Percentiles rank a stretch among this genome's conserved stretches.
Conservation (phyloP, 129 eudicot species). For the Deinandra increscens region DNA sequence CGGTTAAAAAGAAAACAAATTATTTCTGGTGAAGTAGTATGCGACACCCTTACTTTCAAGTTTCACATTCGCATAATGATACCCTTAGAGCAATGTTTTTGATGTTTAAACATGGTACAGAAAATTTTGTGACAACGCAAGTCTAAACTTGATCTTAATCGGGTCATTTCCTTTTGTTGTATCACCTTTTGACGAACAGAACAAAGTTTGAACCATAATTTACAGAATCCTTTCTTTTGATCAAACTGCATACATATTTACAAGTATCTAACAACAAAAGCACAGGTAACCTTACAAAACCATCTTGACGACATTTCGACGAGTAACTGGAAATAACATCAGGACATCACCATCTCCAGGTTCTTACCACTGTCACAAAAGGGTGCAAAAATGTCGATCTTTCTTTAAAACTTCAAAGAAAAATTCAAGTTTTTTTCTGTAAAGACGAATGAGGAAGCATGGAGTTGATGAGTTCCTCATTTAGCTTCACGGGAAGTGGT, state of each 20-base stretch:
- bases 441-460: slow-evolving; percentile 63
- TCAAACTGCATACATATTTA: slow-evolving; percentile 30
- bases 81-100: no score
- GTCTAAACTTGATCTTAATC: no score
- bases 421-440: slow-evolving; percentile 47
- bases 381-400: not conserved
- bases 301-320: slow-evolving; percentile 22
- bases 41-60: no score
- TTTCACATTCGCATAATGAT: no score
- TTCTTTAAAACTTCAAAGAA: not conserved
- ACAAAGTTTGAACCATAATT: slow-evolving; percentile 19
- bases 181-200: not conserved
- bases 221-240: slow-evolving; percentile 34
- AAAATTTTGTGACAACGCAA: no score
- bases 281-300: slow-evolving; percentile 10
- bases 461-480: slow-evolving; percentile 69
- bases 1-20: no score
- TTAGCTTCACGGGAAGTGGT: slow-evolving; percentile 87
- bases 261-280: slow-evolving; percentile 27
- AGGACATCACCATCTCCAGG: slow-evolving; percentile 15
- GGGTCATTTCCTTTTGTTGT: not conserved
- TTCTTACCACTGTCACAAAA: not conserved
- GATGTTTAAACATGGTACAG: no score
- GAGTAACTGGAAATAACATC: slow-evolving; percentile 16
- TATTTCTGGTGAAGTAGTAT: no score